Conservation (phyloP, 202 grass and related monocot species). For the Brachypodium distachyon region DNA sequence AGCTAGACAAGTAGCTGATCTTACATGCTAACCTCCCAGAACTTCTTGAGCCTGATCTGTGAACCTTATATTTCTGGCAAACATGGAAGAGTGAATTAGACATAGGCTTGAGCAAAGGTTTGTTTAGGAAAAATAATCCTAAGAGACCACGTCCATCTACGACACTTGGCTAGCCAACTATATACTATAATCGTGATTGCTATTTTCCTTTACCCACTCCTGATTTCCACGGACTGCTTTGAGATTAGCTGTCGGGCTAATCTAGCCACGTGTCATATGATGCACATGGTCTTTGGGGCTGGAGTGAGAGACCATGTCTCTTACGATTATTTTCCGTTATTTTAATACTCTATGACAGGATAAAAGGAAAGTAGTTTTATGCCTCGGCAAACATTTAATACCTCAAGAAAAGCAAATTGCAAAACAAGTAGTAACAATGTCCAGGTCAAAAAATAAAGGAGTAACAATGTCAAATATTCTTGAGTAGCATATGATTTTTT, state of each 20-base stretch:
- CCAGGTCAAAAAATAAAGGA: too few species aligned
- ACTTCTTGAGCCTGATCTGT: constrained; percentile 7
- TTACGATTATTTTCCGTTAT: too few species aligned
- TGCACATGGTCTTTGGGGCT: too few species aligned
- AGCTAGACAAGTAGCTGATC: not conserved
- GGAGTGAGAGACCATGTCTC: too few species aligned
- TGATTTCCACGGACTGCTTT: too few species aligned
- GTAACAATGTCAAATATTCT: constrained; percentile 10
- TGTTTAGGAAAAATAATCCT: too few species aligned
- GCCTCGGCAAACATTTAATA: not conserved
- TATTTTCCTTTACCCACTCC: too few species aligned
- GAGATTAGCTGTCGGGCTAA: too few species aligned
- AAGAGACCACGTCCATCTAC: too few species aligned
- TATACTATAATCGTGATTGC: too few species aligned
- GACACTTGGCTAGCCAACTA: too few species aligned
- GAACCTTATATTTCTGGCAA: constrained; percentile 9
- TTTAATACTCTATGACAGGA: not conserved
- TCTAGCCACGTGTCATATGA: too few species aligned
- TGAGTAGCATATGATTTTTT: not conserved
- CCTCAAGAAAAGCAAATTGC: not conserved
- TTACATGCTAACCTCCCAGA: constrained; percentile 18
- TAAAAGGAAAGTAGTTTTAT: not conserved
- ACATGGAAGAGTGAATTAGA: constrained; percentile 24
- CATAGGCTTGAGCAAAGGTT: not conserved
- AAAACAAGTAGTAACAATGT: not conserved